Percentiles rank a stretch among this genome's conserved stretches.
These are phyloP conservation scores for Pseudonitzschia multiseries DNA, from an alignment of 108 stramenopile genomes.

Conservation along the genomic window DNA sequence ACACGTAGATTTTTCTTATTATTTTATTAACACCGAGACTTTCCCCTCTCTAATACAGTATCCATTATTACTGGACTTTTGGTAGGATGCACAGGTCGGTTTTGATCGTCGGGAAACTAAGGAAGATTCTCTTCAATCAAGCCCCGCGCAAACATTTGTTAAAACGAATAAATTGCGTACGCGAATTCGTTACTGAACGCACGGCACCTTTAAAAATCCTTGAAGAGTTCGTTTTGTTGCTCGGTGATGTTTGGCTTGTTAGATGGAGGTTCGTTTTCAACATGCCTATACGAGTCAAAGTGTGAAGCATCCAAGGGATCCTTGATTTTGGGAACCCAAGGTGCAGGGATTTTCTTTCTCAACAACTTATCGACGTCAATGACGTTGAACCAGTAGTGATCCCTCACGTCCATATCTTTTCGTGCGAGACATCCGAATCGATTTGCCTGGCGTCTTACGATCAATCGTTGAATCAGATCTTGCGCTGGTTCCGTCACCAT, in stretches of 20 bases:
- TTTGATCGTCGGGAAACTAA: not conserved
- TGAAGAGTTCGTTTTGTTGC: constrained; percentile 76
- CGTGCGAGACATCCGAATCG: constrained; percentile 87
- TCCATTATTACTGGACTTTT: too few relatives aligned
- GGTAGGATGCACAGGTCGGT: too few relatives aligned
- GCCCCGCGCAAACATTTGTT: too few relatives aligned
- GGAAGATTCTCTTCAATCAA: not conserved
- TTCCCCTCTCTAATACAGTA: too few relatives aligned
- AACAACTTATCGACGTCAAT: constrained; percentile 87
- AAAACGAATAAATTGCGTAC: too few relatives aligned
- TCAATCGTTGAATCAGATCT: constrained; percentile 87
- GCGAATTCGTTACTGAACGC: too few relatives aligned
- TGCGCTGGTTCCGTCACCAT: constrained; percentile 84
- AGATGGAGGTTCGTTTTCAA: constrained; percentile 86
- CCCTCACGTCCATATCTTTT: constrained; percentile 91
- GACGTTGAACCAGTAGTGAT: constrained; percentile 93
- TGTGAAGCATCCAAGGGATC: constrained; percentile 93
- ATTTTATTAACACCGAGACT: too few relatives aligned
- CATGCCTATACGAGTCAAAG: constrained; percentile 97
- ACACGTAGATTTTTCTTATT: too few relatives aligned
- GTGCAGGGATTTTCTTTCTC: constrained; percentile 86
- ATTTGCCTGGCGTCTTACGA: constrained; percentile 88
- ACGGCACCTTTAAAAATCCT: constrained; percentile 68
- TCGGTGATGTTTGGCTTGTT: constrained; percentile 71
- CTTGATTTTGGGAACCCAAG: constrained; percentile 94